These are phyloP conservation scores for Huiozyma sinensis DNA, from an alignment of 805 yeast species.

Conservation along the genomic window DNA sequence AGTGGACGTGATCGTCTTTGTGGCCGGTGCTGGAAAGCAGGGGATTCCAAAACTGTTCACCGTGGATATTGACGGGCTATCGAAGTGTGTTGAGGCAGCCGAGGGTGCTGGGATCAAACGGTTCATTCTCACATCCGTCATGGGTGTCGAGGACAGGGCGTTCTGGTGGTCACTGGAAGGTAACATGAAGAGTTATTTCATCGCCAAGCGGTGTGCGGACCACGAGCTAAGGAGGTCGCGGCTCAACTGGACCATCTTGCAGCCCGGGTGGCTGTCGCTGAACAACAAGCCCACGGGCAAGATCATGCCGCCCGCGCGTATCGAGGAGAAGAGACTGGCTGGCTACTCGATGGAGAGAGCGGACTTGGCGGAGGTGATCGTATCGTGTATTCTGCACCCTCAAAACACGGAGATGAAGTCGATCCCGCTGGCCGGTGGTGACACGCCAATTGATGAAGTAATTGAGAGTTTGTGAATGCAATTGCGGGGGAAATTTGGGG, in stretches of 20 bases:
- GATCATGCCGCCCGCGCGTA: constrained; percentile 16
- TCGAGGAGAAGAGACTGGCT: constrained; percentile 6
- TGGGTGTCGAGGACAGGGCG: constrained; percentile 40
- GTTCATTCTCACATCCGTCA: constrained; percentile 43
- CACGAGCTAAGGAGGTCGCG: constrained; percentile 30
- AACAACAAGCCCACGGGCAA: constrained; percentile 33
- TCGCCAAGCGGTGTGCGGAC: constrained; percentile 55
- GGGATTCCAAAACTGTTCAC: constrained; percentile 34
- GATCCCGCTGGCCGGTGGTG: constrained; percentile 36
- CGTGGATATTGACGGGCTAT: constrained; percentile 52
- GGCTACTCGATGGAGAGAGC: constrained; percentile 33
- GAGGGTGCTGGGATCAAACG: constrained; percentile 34
- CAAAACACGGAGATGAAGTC: constrained; percentile 22
- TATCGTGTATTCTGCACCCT: constrained; percentile 28
- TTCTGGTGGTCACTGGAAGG: constrained; percentile 30
- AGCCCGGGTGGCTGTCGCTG: constrained; percentile 33
- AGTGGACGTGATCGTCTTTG: constrained; percentile 44
- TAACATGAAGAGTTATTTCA: constrained; percentile 36
- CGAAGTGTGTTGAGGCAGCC: constrained; percentile 45
- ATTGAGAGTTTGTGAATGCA: constrained; percentile 1
- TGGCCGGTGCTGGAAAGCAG: constrained; percentile 54
- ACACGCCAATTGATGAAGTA: constrained; percentile 18
- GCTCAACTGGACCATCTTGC: constrained; percentile 45
- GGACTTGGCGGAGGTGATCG: constrained; percentile 45
- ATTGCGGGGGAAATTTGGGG: too few relatives aligned